These are phyloP conservation scores for Pseudonitzschia multistriata DNA, from an alignment of 108 stramenopile species.

Conservation along the genomic window DNA sequence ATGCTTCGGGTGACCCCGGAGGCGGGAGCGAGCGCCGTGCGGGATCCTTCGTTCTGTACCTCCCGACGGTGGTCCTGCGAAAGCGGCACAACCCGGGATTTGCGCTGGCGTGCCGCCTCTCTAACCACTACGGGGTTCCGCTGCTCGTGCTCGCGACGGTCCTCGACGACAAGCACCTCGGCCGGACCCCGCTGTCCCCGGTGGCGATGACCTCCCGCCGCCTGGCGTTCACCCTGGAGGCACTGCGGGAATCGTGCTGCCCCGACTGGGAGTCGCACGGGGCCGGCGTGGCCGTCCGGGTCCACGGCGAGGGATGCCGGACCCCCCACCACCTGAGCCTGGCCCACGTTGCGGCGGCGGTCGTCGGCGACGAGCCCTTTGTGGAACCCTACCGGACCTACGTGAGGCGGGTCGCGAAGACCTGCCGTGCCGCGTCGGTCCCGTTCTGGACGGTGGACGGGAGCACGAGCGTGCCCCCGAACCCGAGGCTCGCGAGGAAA, in stretches of 20 bases:
- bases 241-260: constrained; percentile 36
- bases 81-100: constrained; percentile 62
- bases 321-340: constrained; percentile 62
- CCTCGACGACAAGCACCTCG: constrained; percentile 42
- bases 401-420: constrained; percentile 33
- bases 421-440: constrained; percentile 23
- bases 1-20: background rate
- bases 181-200: background rate
- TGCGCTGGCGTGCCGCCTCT: constrained; percentile 53
- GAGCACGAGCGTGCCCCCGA: constrained; percentile 60
- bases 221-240: constrained; percentile 55
- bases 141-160: constrained; percentile 46
- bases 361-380: constrained; percentile 66
- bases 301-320: constrained; percentile 41
- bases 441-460: constrained; percentile 59
- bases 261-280: constrained; percentile 41
- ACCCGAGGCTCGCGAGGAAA: constrained; percentile 1
- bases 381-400: constrained; percentile 49
- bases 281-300: constrained; percentile 51
- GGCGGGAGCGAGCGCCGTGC: background rate
- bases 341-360: constrained; percentile 34
- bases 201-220: constrained; percentile 51
- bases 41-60: constrained; percentile 57
- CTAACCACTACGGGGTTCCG: constrained; percentile 43
- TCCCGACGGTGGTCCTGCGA: constrained; percentile 60